Conservation (phyloP, 345 rosid species). For the Tarenaya hassleriana region DNA sequence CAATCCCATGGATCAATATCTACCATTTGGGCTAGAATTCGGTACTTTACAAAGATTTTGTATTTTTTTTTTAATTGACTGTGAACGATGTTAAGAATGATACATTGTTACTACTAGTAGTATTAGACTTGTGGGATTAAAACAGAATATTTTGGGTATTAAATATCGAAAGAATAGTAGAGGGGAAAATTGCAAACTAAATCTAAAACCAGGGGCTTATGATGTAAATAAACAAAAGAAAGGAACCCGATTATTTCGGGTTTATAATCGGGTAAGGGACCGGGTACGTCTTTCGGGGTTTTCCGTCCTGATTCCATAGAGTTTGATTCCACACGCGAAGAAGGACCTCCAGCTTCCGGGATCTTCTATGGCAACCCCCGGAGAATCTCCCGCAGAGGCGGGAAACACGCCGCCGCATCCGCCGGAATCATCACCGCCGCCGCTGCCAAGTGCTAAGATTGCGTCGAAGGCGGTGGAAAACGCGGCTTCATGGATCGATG, state of each 20-base stretch:
- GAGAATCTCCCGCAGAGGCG: slow-evolving; percentile 43
- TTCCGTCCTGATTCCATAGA: neutral
- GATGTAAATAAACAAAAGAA: neutral
- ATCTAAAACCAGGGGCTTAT: slow-evolving; percentile 5
- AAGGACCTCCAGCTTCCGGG: neutral
- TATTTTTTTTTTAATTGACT: too few species aligned
- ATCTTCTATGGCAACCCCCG: slow-evolving; percentile 36
- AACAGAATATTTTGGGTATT: neutral
- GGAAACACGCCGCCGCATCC: slow-evolving; percentile 15
- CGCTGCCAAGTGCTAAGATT: slow-evolving; percentile 10
- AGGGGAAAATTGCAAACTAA: neutral
- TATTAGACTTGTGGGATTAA: too few species aligned
- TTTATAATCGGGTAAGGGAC: slow-evolving; percentile 24
- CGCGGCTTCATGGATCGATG: slow-evolving; percentile 63
- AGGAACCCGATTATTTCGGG: slow-evolving; percentile 14
- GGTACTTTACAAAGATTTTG: too few species aligned
- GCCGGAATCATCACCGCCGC: slow-evolving; percentile 11
- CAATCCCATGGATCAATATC: too few species aligned
- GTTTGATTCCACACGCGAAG: slow-evolving; percentile 1
- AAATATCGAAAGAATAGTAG: neutral
- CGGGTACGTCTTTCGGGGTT: slow-evolving; percentile 9
- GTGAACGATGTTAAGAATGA: too few species aligned
- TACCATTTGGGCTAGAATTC: too few species aligned
- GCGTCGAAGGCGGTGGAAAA: slow-evolving; percentile 41
- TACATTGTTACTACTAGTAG: too few species aligned